Conservation (phyloP, 73 alveolate species). For the Paraurostyla sp. region DNA sequence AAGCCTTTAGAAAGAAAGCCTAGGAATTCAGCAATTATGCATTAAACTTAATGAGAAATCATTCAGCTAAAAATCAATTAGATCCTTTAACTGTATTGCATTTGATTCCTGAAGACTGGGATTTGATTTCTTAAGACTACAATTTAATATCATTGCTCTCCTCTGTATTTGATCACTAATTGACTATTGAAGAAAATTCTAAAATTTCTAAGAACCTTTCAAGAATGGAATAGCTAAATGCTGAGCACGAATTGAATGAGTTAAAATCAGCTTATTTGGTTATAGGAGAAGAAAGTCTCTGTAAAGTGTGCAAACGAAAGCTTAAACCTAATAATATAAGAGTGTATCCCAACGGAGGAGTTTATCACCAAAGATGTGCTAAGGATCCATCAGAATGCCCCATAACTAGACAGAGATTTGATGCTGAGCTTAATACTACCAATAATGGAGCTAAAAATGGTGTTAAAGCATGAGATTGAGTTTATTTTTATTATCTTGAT, state of each 20-base stretch:
- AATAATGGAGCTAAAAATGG: not conserved
- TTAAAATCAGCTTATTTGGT: constrained; percentile 63
- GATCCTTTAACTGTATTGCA: constrained; percentile 55
- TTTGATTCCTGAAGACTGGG: constrained; percentile 71
- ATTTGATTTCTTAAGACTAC: constrained; percentile 13
- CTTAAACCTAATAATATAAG: constrained; percentile 25
- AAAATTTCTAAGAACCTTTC: constrained; percentile 68
- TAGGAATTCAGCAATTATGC: constrained; percentile 17
- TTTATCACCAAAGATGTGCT: constrained; percentile 51
- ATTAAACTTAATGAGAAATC: constrained; percentile 44
- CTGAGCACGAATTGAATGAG: constrained; percentile 43
- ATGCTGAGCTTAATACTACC: not conserved
- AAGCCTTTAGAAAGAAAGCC: not conserved
- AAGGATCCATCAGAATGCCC: constrained; percentile 57
- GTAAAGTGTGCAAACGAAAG: constrained; percentile 61
- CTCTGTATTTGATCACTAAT: constrained; percentile 55
- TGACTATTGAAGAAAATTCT: constrained; percentile 69
- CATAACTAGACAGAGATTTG: constrained; percentile 52
- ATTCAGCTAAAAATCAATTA: constrained; percentile 23
- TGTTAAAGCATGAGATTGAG: not conserved
- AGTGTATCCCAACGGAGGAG: constrained; percentile 71
- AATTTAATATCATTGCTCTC: constrained; percentile 43
- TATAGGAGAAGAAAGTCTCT: constrained; percentile 45
- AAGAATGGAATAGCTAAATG: constrained; percentile 56
- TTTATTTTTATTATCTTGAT: not conserved